Evolutionary conservation across 805 yeast genomes (phyloP), one percentile per base, ranked within the genome.

Genomic region (Metschnikowia santaceciliae): DNA sequence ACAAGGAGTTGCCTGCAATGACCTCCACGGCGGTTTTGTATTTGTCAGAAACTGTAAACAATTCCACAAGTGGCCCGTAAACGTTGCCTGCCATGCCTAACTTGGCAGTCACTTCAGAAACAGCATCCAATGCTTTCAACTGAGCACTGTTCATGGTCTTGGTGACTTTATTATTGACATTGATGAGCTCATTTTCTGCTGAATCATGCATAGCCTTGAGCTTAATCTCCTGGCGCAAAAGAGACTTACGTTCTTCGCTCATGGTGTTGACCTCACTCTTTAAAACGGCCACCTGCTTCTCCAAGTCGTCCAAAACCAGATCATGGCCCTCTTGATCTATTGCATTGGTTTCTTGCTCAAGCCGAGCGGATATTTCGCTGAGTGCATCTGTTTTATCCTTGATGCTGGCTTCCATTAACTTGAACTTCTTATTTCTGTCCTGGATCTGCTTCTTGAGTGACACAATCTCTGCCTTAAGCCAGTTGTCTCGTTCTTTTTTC

Each of bases 21-120:
- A 87, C 91, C 64, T 94, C 98, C 1, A 85, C 88, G 0, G 97
- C 96, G 1, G 83, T 78, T 61, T 85, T 85, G 63, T 89, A 91
- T 61, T 88, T 88, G 48, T 86, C 90, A 56, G 86, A 86, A 3
- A 89, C 92, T 50, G 78, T 78, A 47, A 94, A 86, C 32, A 94
- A 72, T 55, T 90, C 96, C 37, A 95, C 94, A 15, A 94, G 67
- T 0, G 96, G 84, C 0, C 99, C 99, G 67, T 80, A 83, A 8
- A 90, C 95, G 3, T 63, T 61, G 17, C 74, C 77, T 1, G 68
- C 68, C 35, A 92, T 65, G 6, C 82, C 82, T 42, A 90, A 68
- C 48, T 77, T 76, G 33, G 74, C 68, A 0, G 86, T 75, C 32
- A 90, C 84, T n/a, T 78, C 70, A 44, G 78, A 79, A 1, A 91